These are phyloP conservation scores for Phoma sp. DNA, from an alignment of 2,329 filamentous ascomycete species.

Conservation along the genomic window DNA sequence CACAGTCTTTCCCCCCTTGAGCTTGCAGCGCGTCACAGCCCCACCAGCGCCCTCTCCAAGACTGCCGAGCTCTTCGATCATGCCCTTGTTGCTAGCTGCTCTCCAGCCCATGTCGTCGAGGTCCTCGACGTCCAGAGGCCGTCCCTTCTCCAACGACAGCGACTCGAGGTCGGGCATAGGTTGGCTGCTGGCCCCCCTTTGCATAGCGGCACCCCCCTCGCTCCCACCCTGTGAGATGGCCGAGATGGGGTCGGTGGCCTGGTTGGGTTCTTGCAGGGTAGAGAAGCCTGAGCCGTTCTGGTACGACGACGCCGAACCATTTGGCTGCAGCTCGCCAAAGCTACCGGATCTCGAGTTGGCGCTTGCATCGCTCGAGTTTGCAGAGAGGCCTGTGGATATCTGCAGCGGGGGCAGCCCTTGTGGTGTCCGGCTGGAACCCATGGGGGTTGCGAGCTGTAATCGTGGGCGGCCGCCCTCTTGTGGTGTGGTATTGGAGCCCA, in stretches of 20 bases:
- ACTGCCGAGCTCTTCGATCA: conserved; percentile 86
- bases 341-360: conserved; percentile 84
- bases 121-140: conserved; percentile 88
- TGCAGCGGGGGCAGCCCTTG: conserved; percentile 66
- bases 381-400: conserved; percentile 62
- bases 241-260: conserved; percentile 80
- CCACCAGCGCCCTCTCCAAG: conserved; percentile 94
- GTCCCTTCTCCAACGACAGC: conserved; percentile 79
- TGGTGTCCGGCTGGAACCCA: conserved; percentile 77
- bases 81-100: conserved; percentile 85
- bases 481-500: conserved; percentile 77
- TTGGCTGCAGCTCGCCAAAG: conserved; percentile 79
- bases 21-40: conserved; percentile 87
- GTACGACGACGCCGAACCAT: conserved; percentile 87
- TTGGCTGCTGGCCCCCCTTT: conserved; percentile 80
- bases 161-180: conserved; percentile 80
- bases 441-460: conserved; percentile 86
- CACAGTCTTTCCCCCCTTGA: conserved; percentile 90
- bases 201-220: conserved; percentile 74
- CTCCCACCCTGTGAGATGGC: conserved; percentile 80
- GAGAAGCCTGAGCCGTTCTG: conserved; percentile 79
- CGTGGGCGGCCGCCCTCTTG: conserved; percentile 75
- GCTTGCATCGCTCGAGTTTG: conserved; percentile 80
- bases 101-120: conserved; percentile 95
- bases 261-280: conserved; percentile 66